Evolutionary conservation across 2,329 filamentous ascomycete species (phyloP), one percentile per base, ranked within the genome.

Genomic region (Nemania sp.): DNA sequence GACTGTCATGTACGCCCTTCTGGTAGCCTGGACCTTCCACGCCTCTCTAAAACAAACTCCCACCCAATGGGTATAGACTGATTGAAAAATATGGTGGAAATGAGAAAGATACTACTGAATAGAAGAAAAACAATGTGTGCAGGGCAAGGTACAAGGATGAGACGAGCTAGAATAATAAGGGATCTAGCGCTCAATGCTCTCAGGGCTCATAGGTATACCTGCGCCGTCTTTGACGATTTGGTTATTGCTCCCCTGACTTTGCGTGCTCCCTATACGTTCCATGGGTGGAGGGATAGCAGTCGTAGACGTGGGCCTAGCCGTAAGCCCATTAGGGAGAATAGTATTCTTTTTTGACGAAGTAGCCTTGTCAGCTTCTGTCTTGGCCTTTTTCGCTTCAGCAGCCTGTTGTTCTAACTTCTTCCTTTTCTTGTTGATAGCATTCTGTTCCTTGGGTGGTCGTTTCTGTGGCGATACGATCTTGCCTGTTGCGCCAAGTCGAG

Each of bases 391-490:
- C 52, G 82, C 84, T 64, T 85, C 84, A 5, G 84, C 84, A 24
- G 85, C 86, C 77, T 82, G 88, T 67, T 81, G 90, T 80, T 89
- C 90, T 79, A 88, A 82, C 83, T 95, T 95, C 82, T 94, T 93
- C 83, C 93, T 94, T 82, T 95, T 96, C 84, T 94, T 94, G 64
- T 93, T 92, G 72, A 93, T 88, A 35, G 92, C 92, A 62, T 93
- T 90, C 78, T 94, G 92, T 78, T 96, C 93, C 77, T 92, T 90
- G 24, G 93, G 87, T 35, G 93, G 92, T 7, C 93, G 86, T 82
- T 97, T 97, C 74, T 94, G 89, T 35, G 93, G 93, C 60, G 90
- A 92, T 11, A 92, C 91, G 73, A 97, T 97, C 84, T 97, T 97
- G 76, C 93, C 93, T 22, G 91, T 94, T 22, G 89, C 87, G 38